A percentile compares a stretch with the other conserved stretches of the same genome.
Evolutionary conservation across 2,329 filamentous ascomycete genomes (phyloP).

Genomic region (Xylariaceae sp.): DNA sequence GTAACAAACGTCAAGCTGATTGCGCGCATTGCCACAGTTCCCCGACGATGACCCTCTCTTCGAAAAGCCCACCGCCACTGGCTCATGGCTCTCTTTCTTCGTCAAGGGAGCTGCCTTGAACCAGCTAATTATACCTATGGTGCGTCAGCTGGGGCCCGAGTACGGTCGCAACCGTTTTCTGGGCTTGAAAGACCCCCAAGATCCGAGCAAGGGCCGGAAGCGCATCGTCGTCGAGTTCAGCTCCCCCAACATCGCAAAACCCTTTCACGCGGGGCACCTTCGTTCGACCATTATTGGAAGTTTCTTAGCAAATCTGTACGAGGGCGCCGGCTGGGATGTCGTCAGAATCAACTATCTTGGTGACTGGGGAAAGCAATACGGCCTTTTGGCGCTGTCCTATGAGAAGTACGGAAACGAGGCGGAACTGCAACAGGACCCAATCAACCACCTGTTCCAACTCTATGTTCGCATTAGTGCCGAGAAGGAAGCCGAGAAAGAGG

Average conservation of each 20-base stretch:
- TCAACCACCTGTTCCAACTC: constrained; percentile 72
- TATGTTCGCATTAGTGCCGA: constrained; percentile 66
- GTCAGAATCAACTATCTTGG: constrained; percentile 75
- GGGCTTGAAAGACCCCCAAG: constrained; percentile 57
- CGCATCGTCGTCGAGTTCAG: constrained; percentile 71
- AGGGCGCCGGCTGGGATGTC: constrained; percentile 71
- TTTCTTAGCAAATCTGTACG: constrained; percentile 71
- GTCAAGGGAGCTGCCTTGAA: constrained; percentile 71
- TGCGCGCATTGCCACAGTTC: constrained; percentile 53
- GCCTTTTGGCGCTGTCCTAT: constrained; percentile 69
- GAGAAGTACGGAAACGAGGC: constrained; percentile 69
- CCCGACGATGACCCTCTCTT: constrained; percentile 71
- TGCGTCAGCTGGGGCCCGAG: constrained; percentile 61
- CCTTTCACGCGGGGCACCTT: constrained; percentile 75
- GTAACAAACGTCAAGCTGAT: constrained; percentile 3
- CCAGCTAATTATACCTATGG: constrained; percentile 68
- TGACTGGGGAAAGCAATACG: constrained; percentile 77
- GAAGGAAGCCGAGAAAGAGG: constrained; percentile 64
- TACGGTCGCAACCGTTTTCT: constrained; percentile 68
- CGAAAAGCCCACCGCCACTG: constrained; percentile 67
- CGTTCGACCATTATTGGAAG: constrained; percentile 77
- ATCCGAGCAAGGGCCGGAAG: constrained; percentile 44
- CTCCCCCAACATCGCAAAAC: constrained; percentile 76
- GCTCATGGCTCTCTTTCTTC: constrained; percentile 77
- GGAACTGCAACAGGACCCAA: constrained; percentile 64